These are phyloP conservation scores for Panellus pusillus DNA, from an alignment of 768 basidiomycete species.

Conservation along the genomic window DNA sequence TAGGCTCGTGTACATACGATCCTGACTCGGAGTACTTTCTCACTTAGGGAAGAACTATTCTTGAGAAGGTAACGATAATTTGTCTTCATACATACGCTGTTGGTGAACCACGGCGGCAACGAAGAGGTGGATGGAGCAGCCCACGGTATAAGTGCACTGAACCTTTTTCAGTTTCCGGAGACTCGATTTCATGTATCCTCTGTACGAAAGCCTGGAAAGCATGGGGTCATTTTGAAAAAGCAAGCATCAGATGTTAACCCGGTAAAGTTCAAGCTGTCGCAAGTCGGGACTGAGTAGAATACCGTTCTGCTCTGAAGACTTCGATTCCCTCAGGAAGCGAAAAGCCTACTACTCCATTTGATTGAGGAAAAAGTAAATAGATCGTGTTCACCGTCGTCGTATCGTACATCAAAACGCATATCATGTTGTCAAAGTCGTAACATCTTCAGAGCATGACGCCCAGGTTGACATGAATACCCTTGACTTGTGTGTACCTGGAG, in stretches of 20 bases:
- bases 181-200: conserved; percentile 6
- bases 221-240: conserved; percentile 10
- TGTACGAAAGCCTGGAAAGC: not conserved
- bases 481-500: conserved; percentile 62
- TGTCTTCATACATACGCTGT: no score
- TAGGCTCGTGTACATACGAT: conserved; percentile 48
- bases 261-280: conserved; percentile 1
- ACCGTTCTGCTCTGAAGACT: conserved; percentile 13
- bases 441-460: conserved; percentile 20
- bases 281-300: not conserved
- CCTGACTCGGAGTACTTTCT: conserved; percentile 34
- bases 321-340: conserved; percentile 4
- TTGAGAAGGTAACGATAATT: no score
- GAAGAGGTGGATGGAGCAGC: conserved; percentile 1
- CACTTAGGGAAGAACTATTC: conserved; percentile 37
- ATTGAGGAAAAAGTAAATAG: no score
- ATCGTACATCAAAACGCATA: not conserved
- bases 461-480: conserved; percentile 69
- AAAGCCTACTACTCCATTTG: conserved; percentile 2
- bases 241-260: not conserved
- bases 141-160: no score
- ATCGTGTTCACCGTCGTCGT: not conserved
- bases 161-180: not conserved
- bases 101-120: conserved; percentile 32
- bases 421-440: not conserved